These are phyloP conservation scores for Pterocarpus santalinus DNA, from an alignment of 306 rosid species.

Conservation along the genomic window DNA sequence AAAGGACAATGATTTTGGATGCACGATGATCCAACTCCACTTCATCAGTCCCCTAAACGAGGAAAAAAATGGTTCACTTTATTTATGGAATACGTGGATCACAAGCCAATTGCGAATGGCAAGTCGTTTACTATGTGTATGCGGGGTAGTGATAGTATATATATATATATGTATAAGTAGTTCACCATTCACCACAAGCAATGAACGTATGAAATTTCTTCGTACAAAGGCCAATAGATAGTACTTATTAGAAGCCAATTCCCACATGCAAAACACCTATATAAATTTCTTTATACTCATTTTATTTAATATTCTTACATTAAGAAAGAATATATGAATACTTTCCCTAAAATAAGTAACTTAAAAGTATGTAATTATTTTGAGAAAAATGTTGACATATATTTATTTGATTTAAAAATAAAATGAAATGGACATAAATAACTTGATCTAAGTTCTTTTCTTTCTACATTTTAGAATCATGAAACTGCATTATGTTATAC, in stretches of 20 bases:
- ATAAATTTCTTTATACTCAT: no score
- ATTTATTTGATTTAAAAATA: no score
- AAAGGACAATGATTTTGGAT: slow-evolving; percentile 41
- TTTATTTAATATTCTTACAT: no score
- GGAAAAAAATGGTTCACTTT: slow-evolving; percentile 30
- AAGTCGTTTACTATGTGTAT: no score
- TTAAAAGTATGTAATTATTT: no score
- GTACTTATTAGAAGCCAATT: not conserved
- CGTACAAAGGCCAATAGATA: not conserved
- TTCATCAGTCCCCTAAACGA: slow-evolving; percentile 40
- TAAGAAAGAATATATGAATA: no score
- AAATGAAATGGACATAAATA: no score
- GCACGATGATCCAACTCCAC: slow-evolving; percentile 25
- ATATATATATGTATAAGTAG: not conserved
- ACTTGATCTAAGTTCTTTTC: no score
- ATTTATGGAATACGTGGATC: slow-evolving; percentile 28
- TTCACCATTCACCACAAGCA: not conserved
- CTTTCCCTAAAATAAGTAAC: no score
- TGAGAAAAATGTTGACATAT: no score
- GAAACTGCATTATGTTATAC: no score
- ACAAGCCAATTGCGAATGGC: not conserved
- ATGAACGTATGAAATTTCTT: not conserved
- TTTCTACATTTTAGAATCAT: no score
- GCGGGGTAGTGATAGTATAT: not conserved
- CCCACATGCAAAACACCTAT: not conserved